These are phyloP conservation scores for Apiospora sp. DNA, from an alignment of 2,329 filamentous ascomycete species.

Conservation along the genomic window DNA sequence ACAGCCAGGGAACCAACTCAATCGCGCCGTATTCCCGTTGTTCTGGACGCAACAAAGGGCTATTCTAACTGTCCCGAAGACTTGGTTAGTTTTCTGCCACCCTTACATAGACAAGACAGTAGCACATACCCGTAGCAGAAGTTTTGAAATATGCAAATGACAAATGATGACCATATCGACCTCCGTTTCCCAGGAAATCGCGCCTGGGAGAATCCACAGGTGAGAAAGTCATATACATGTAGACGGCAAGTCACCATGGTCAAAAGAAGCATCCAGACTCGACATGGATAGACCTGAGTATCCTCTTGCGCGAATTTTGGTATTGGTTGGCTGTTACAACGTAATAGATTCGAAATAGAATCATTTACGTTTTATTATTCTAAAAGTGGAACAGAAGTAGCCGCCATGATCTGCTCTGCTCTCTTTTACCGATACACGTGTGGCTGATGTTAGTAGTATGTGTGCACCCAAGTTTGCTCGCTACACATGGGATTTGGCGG, in stretches of 20 bases:
- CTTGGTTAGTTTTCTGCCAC: not conserved
- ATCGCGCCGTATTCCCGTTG: not conserved
- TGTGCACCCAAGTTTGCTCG: not conserved
- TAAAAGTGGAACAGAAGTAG: not conserved
- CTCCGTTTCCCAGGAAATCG: not conserved
- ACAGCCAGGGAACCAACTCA: not conserved
- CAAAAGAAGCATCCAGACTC: constrained; percentile 1
- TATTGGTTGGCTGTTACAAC: not conserved
- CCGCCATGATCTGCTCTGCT: not conserved
- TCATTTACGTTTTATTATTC: not conserved
- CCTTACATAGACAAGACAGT: not conserved
- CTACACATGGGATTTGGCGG: not conserved
- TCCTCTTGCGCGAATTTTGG: constrained; percentile 12
- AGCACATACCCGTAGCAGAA: not conserved
- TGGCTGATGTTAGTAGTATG: not conserved
- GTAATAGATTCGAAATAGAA: constrained; percentile 12
- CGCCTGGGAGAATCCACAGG: not conserved
- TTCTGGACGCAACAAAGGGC: not conserved
- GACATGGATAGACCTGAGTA: not conserved
- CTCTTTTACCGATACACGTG: not conserved
- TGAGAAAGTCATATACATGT: not conserved
- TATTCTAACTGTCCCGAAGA: not conserved
- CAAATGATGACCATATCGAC: not conserved
- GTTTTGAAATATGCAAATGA: not conserved
- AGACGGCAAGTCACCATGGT: not conserved